phyloP scores from a whole-genome alignment of 75 land plant species.

The Selaginella moellendorffii region DNA sequence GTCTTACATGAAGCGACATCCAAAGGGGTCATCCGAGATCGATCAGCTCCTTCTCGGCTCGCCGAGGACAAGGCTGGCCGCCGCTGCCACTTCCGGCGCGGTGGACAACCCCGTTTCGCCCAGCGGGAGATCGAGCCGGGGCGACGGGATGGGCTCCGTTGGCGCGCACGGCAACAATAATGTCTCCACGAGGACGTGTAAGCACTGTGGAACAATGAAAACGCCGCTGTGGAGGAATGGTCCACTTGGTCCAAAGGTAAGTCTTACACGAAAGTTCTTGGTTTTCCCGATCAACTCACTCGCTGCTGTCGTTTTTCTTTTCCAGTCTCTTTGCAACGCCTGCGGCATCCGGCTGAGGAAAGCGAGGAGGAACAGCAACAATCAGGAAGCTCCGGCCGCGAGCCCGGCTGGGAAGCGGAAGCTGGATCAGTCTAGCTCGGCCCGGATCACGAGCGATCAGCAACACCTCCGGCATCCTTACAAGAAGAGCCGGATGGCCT shows the following conservation, averaged over 20 bases:
- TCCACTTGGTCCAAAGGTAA: slow-evolving; percentile 6
- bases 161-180: too few species aligned
- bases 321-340: slow-evolving; percentile 5
- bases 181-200: slow-evolving; percentile 2
- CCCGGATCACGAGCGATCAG: background rate
- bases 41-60: too few species aligned
- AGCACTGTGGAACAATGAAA: slow-evolving; percentile 10
- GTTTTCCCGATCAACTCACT: too few species aligned
- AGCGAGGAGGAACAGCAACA: background rate
- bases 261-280: too few species aligned
- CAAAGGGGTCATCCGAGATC: too few species aligned
- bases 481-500: background rate
- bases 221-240: slow-evolving; percentile 6
- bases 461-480: too few species aligned
- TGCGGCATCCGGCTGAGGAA: slow-evolving; percentile 7
- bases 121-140: too few species aligned
- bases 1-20: background rate
- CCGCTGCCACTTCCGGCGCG: too few species aligned
- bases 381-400: background rate
- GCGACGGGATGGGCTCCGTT: too few species aligned
- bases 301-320: background rate
- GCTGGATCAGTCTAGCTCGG: too few species aligned
- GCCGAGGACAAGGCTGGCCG: too few species aligned
- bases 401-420: background rate
- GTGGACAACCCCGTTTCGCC: too few species aligned